Percentiles rank a stretch among this genome's conserved stretches.
Evolutionary conservation across 2,329 filamentous ascomycete genomes (phyloP).

Genomic region (Trichoderma endophyticum): DNA sequence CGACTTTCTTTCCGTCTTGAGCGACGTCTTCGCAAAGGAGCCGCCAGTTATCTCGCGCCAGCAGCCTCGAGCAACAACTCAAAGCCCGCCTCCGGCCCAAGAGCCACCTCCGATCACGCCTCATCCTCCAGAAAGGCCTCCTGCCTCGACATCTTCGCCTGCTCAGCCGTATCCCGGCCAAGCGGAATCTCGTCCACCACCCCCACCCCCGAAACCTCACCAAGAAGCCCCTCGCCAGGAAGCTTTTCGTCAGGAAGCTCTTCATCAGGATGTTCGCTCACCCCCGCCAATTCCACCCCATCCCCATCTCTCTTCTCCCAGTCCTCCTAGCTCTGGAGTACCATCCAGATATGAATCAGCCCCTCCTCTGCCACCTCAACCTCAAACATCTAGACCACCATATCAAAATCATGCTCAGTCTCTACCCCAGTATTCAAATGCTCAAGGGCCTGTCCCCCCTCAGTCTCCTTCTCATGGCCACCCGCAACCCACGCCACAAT

Average conservation of each 20-base stretch:
- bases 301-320: slow-evolving; percentile 25
- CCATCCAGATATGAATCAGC: slow-evolving; percentile 47
- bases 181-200: slow-evolving; percentile 42
- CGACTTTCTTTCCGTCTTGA: slow-evolving; percentile 78
- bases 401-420: slow-evolving; percentile 2
- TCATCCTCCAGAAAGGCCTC: slow-evolving; percentile 60
- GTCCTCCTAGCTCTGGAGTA: slow-evolving; percentile 21
- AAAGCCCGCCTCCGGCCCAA: slow-evolving; percentile 27
- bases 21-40: slow-evolving; percentile 89
- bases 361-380: slow-evolving; percentile 43
- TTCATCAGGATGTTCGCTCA: slow-evolving; percentile 18
- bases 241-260: neutral
- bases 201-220: slow-evolving; percentile 47
- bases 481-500: neutral
- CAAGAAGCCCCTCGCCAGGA: slow-evolving; percentile 21
- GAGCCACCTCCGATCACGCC: slow-evolving; percentile 69
- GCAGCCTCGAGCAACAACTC: slow-evolving; percentile 43
- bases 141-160: slow-evolving; percentile 35
- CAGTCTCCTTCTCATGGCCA: slow-evolving; percentile 1
- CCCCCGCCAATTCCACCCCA: slow-evolving; percentile 28
- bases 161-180: slow-evolving; percentile 35
- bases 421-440: neutral
- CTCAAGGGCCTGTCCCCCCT: neutral
- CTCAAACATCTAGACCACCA: neutral
- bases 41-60: slow-evolving; percentile 81